Evolutionary conservation across 176 grass and related monocot species (phyloP).

Genomic region (Cymbopogon citratus): DNA sequence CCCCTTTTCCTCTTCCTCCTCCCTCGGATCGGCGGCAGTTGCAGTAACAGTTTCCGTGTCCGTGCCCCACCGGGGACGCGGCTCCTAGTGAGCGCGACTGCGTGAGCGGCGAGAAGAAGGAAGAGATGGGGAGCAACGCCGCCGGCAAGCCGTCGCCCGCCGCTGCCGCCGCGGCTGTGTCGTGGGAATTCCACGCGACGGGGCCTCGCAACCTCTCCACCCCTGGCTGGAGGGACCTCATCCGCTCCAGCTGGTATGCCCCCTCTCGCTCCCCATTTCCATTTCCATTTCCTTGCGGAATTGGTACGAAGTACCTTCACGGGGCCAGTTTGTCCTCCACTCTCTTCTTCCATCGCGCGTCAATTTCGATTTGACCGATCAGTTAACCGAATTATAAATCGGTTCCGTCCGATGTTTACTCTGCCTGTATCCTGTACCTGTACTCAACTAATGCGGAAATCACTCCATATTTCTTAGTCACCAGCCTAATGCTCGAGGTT

Average conservation of each 20-base stretch:
- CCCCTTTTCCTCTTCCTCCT: background rate
- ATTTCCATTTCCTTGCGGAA: background rate
- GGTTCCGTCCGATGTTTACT: background rate
- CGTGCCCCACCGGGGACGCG: background rate
- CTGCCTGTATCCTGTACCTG: too few relatives aligned
- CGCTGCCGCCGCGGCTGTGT: background rate
- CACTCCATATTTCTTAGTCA: background rate
- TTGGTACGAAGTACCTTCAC: background rate
- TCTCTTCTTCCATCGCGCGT: background rate
- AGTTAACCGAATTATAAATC: background rate
- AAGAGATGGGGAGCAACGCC: conserved; percentile 27
- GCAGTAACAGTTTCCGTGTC: background rate
- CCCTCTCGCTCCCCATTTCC: background rate
- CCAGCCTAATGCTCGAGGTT: background rate
- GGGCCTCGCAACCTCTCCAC: conserved; percentile 72
- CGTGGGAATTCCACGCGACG: conserved; percentile 71
- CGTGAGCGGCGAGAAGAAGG: background rate
- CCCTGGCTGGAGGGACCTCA: conserved; percentile 87
- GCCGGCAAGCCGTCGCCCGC: background rate
- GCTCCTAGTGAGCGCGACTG: background rate
- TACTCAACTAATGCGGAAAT: background rate
- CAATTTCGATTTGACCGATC: background rate
- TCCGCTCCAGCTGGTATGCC: conserved; percentile 61
- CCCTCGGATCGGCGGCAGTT: background rate
- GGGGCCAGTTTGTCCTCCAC: background rate